Conservation (phyloP, 2,329 filamentous ascomycete genomes). For the Epichloe elymi region DNA sequence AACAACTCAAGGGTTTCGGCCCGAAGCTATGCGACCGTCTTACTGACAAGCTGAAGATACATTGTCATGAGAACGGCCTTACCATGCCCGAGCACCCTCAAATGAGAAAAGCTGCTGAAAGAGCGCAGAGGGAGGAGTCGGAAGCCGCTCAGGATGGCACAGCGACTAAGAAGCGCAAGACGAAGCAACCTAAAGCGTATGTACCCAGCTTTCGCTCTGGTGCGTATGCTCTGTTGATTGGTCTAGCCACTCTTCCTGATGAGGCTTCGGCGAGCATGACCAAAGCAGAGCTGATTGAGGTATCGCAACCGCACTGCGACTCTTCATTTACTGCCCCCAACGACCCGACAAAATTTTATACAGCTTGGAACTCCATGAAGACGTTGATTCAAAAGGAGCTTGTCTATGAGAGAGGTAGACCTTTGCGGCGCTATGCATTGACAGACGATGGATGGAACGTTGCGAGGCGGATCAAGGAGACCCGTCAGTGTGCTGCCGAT, state of each 20-base stretch:
- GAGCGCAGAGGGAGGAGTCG: constrained; percentile 18
- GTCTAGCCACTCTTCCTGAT: constrained; percentile 46
- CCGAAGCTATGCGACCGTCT: constrained; percentile 58
- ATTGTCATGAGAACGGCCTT: constrained; percentile 54
- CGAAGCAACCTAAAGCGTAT: constrained; percentile 50
- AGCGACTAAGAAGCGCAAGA: constrained; percentile 39
- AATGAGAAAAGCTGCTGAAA: constrained; percentile 25
- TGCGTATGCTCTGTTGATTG: constrained; percentile 58
- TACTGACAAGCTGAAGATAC: constrained; percentile 42
- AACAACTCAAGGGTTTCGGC: constrained; percentile 61
- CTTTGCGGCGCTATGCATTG: constrained; percentile 52
- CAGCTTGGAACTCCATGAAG: constrained; percentile 75
- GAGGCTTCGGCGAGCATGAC: constrained; percentile 41
- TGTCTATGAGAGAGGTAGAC: constrained; percentile 57
- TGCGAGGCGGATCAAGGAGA: constrained; percentile 48
- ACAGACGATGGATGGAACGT: constrained; percentile 72
- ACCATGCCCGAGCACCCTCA: constrained; percentile 50
- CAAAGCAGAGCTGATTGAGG: constrained; percentile 54
- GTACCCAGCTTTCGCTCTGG: constrained; percentile 62
- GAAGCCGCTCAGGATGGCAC: constrained; percentile 21
- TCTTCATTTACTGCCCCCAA: constrained; percentile 56
- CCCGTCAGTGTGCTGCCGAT: constrained; percentile 23
- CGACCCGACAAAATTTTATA: constrained; percentile 58
- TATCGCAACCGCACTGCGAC: constrained; percentile 60
- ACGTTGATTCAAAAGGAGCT: constrained; percentile 60